phyloP scores from a whole-genome alignment of 495 filamentous ascomycete species.

The Amniculicola lignicola region DNA sequence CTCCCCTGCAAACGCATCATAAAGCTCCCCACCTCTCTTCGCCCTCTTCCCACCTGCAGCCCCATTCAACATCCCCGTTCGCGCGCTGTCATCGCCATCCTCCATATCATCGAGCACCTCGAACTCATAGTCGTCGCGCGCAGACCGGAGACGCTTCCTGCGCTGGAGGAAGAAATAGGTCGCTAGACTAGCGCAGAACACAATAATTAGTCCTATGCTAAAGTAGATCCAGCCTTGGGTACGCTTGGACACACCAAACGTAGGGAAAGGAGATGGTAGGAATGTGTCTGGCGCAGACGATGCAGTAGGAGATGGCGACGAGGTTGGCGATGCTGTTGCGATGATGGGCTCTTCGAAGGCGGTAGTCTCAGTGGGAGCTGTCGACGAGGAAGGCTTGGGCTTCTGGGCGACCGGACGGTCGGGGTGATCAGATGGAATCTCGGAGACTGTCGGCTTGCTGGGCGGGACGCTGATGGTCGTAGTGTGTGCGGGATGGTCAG shows the following conservation, averaged over 20 bases:
- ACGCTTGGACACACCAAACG: constrained; percentile 85
- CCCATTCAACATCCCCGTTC: constrained; percentile 28
- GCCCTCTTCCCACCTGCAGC: constrained; percentile 39
- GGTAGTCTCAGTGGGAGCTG: constrained; percentile 36
- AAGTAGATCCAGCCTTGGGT: constrained; percentile 97
- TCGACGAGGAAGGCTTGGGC: constrained; percentile 40
- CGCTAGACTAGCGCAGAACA: constrained; percentile 77
- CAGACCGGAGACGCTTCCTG: constrained; percentile 67
- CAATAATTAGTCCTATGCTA: constrained; percentile 72
- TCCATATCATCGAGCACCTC: constrained; percentile 87
- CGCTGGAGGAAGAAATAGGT: constrained; percentile 76
- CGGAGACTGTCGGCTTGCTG: constrained; percentile 45
- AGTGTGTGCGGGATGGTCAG: constrained; percentile 50
- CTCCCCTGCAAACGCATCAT: constrained; percentile 87
- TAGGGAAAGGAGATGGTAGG: constrained; percentile 86
- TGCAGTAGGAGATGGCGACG: constrained; percentile 40
- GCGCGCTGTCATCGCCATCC: constrained; percentile 53
- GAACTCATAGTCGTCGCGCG: constrained; percentile 88
- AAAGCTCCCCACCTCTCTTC: constrained; percentile 75
- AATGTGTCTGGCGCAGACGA: constrained; percentile 45
- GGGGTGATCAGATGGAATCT: constrained; percentile 65
- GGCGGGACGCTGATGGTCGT: constrained; percentile 50
- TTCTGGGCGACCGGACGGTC: constrained; percentile 72
- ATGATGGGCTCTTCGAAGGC: constrained; percentile 29
- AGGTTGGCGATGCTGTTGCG: constrained; percentile 36